A percentile compares a stretch with the other conserved stretches of the same genome.
Conservation (phyloP, 352 stramenopile species). For the Blastocystis sp. region DNA sequence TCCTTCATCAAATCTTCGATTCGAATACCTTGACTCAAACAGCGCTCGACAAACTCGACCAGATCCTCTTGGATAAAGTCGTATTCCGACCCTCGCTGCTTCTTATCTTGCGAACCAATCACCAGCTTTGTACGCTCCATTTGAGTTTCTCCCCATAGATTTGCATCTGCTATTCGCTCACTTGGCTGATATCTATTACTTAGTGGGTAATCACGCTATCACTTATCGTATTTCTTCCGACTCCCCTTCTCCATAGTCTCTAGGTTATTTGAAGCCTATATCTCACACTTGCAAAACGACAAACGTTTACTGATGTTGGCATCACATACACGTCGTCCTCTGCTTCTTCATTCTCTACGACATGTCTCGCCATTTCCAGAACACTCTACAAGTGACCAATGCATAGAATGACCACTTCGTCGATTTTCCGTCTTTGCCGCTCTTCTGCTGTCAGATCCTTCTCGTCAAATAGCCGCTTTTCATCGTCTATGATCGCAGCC, state of each 20-base stretch:
- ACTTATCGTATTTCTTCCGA: neutral
- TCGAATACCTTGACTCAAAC: slow-evolving; percentile 77
- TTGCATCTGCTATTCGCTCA: slow-evolving; percentile 81
- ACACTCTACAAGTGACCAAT: slow-evolving; percentile 76
- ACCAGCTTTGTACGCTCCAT: slow-evolving; percentile 84
- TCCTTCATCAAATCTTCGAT: slow-evolving; percentile 69
- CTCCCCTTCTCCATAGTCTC: neutral
- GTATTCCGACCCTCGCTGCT: slow-evolving; percentile 75
- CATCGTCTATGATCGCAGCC: slow-evolving; percentile 75
- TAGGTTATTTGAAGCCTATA: neutral
- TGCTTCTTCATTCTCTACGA: slow-evolving; percentile 67
- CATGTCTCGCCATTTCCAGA: slow-evolving; percentile 78
- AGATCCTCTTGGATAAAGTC: slow-evolving; percentile 95
- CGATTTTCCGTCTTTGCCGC: slow-evolving; percentile 64
- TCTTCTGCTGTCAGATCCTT: slow-evolving; percentile 65
- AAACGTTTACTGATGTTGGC: slow-evolving; percentile 16
- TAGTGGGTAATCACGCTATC: neutral
- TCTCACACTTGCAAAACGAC: neutral
- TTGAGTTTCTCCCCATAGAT: slow-evolving; percentile 87
- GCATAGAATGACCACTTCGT: slow-evolving; percentile 58
- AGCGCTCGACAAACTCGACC: slow-evolving; percentile 94
- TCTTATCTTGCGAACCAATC: slow-evolving; percentile 74
- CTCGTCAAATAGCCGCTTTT: slow-evolving; percentile 71
- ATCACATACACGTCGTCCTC: slow-evolving; percentile 65
- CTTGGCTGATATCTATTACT: neutral